These are phyloP conservation scores for Colletotrichum lentis DNA, from an alignment of 2,329 filamentous ascomycete genomes.

Conservation along the genomic window DNA sequence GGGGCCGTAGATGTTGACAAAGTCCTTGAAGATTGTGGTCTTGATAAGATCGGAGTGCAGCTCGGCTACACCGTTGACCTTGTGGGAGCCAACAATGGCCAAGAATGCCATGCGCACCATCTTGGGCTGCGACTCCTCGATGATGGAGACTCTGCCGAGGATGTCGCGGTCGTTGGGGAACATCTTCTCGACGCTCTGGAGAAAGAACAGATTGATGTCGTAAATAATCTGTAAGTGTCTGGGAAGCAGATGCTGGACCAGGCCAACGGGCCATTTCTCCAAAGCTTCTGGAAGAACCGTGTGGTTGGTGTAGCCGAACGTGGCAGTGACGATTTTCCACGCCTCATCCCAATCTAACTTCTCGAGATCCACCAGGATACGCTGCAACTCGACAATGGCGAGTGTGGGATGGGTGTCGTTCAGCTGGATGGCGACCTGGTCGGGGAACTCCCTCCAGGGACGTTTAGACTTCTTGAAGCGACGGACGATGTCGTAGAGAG, in stretches of 20 bases:
- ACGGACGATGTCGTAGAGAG: constrained; percentile 93
- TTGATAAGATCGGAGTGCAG: constrained; percentile 97
- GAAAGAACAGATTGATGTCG: constrained; percentile 94
- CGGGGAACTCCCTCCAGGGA: constrained; percentile 89
- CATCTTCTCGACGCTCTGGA: constrained; percentile 87
- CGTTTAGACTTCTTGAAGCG: constrained; percentile 98
- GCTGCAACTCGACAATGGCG: constrained; percentile 93
- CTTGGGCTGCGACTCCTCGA: constrained; percentile 95
- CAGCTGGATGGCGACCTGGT: constrained; percentile 95
- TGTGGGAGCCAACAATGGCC: constrained; percentile 96
- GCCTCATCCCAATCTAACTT: constrained; percentile 92
- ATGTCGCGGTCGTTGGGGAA: constrained; percentile 92
- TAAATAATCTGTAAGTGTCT: constrained; percentile 97
- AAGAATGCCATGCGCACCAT: constrained; percentile 98
- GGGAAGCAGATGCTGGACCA: constrained; percentile 91
- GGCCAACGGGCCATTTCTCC: constrained; percentile 96
- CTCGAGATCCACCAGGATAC: constrained; percentile 89
- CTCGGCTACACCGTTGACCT: constrained; percentile 98
- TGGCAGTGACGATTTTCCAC: constrained; percentile 80
- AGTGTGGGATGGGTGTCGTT: constrained; percentile 98
- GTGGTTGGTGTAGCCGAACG: constrained; percentile 98
- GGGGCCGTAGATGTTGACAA: constrained; percentile 90
- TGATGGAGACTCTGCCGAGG: constrained; percentile 88
- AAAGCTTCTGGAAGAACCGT: constrained; percentile 95
- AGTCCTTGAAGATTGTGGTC: constrained; percentile 99